Conservation (phyloP, 768 basidiomycete genomes). For the Leccinum subtestaceum region DNA sequence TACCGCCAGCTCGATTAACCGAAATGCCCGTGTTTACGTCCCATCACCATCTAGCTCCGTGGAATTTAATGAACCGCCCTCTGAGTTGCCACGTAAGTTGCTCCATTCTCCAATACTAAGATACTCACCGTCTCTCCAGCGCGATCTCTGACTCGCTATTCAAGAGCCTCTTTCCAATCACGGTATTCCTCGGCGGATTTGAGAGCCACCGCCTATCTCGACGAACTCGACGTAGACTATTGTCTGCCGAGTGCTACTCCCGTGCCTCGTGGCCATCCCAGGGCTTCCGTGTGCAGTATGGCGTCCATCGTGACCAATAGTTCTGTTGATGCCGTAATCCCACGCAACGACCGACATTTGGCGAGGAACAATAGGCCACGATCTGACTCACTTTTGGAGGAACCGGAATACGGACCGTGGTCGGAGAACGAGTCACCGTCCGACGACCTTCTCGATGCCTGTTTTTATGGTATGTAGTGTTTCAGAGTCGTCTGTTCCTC, state of each 20-base stretch:
- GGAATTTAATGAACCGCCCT: conserved; percentile 6
- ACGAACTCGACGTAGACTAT: conserved; percentile 32
- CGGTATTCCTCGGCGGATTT: conserved; percentile 28
- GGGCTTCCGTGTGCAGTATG: conserved; percentile 51
- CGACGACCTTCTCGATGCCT: conserved; percentile 38
- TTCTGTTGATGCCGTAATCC: conserved; percentile 58
- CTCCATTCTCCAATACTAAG: not conserved
- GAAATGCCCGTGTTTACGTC: conserved; percentile 21
- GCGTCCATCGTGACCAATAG: conserved; percentile 55
- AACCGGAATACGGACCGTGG: conserved; percentile 23
- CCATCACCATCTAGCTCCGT: conserved; percentile 7
- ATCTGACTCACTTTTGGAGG: conserved; percentile 16
- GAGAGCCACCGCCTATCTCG: conserved; percentile 25
- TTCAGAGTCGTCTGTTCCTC: not conserved
- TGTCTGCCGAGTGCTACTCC: conserved; percentile 22
- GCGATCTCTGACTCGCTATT: conserved; percentile 17
- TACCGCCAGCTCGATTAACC: conserved; percentile 12
- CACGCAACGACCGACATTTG: conserved; percentile 30
- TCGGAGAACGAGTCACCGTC: conserved; percentile 25
- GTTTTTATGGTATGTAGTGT: conserved; percentile 36
- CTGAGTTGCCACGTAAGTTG: conserved; percentile 11
- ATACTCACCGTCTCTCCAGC: conserved; percentile 10
- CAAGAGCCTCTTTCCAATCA: conserved; percentile 33
- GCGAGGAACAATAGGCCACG: conserved; percentile 11
- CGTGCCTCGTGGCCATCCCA: conserved; percentile 17